These are phyloP conservation scores for Phytophthora chlamydospora DNA, from an alignment of 352 stramenopile genomes.

Conservation along the genomic window DNA sequence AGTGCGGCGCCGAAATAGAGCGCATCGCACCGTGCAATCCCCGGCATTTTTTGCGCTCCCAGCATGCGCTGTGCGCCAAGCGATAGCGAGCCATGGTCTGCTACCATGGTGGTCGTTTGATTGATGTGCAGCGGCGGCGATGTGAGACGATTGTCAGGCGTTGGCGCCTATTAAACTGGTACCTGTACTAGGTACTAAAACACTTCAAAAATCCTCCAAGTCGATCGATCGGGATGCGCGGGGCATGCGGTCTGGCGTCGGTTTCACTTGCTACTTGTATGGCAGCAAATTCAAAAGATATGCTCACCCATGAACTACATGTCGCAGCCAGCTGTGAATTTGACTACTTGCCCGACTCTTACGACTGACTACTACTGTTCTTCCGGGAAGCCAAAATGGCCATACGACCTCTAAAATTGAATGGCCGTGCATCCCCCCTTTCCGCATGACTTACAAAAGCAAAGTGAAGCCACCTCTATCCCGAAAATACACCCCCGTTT, in stretches of 20 bases:
- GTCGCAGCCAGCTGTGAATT: constrained; percentile 18
- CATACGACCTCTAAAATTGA: neutral
- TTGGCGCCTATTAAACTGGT: constrained; percentile 11
- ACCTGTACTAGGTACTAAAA: no score
- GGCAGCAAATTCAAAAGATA: neutral
- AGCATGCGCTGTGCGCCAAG: no score
- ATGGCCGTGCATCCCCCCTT: constrained; percentile 8
- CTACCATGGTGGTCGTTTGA: no score
- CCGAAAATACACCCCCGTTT: constrained; percentile 9
- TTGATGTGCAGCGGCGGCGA: no score
- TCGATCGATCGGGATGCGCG: constrained; percentile 8
- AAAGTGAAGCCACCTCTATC: constrained; percentile 5
- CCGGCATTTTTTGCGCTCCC: no score
- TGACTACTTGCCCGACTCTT: constrained; percentile 14
- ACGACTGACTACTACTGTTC: constrained; percentile 15
- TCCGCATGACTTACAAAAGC: neutral
- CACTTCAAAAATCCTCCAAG: constrained; percentile 33
- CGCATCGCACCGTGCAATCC: no score
- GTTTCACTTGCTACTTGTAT: constrained; percentile 4
- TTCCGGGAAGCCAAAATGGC: neutral
- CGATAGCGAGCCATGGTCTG: no score
- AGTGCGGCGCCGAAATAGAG: no score
- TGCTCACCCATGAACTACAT: constrained; percentile 7
- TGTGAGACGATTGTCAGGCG: constrained; percentile 19
- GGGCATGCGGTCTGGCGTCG: constrained; percentile 9